These are phyloP conservation scores for Penicillium sp. DNA, from an alignment of 2,329 filamentous ascomycete genomes.

Conservation along the genomic window DNA sequence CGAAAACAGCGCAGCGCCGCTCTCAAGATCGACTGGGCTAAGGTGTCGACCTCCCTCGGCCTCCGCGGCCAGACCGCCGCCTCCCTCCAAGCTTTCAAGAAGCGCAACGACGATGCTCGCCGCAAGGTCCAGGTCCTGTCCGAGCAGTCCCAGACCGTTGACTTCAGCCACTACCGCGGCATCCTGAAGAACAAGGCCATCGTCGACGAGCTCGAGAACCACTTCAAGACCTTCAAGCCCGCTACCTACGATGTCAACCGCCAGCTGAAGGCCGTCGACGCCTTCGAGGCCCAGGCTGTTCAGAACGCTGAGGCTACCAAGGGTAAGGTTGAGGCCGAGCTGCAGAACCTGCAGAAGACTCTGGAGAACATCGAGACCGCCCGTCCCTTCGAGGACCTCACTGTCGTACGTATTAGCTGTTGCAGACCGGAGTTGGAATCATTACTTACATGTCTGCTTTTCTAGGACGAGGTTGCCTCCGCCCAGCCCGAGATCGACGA, in stretches of 20 bases:
- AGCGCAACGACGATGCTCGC: slow-evolving; percentile 98
- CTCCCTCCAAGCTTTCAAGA: slow-evolving; percentile 95
- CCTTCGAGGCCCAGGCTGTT: slow-evolving; percentile 93
- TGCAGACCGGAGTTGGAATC: not conserved
- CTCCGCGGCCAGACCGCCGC: slow-evolving; percentile 91
- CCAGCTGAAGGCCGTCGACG: slow-evolving; percentile 97
- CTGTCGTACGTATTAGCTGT: slow-evolving; percentile 67
- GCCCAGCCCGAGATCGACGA: slow-evolving; percentile 96
- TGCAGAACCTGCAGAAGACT: slow-evolving; percentile 90
- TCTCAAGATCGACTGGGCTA: slow-evolving; percentile 98
- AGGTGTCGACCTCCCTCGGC: slow-evolving; percentile 89
- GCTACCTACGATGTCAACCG: slow-evolving; percentile 85
- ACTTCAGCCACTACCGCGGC: slow-evolving; percentile 90
- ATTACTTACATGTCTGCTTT: slow-evolving; percentile 9
- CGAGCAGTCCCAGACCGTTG: slow-evolving; percentile 80
- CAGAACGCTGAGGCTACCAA: slow-evolving; percentile 98
- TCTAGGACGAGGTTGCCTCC: slow-evolving; percentile 86
- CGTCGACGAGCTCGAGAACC: slow-evolving; percentile 95
- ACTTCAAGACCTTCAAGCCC: slow-evolving; percentile 88
- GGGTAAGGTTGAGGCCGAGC: slow-evolving; percentile 89
- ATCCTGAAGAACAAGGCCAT: slow-evolving; percentile 94
- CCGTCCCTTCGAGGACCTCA: slow-evolving; percentile 92
- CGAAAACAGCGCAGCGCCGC: slow-evolving; percentile 82
- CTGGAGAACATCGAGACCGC: slow-evolving; percentile 96
- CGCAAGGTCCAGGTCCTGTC: slow-evolving; percentile 83